These are phyloP conservation scores for Senecio squalidus DNA, from an alignment of 140 eudicot species.

Conservation along the genomic window DNA sequence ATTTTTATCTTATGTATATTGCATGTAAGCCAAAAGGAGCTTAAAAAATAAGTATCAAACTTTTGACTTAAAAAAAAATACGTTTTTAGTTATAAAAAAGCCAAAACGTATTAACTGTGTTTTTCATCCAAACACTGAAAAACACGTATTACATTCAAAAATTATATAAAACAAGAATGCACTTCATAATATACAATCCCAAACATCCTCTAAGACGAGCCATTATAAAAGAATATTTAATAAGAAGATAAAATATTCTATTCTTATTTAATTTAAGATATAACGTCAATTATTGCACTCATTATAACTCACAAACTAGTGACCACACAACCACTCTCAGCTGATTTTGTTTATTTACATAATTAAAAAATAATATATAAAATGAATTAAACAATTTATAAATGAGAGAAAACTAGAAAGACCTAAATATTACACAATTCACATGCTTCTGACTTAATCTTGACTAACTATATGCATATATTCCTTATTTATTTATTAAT, in stretches of 20 bases:
- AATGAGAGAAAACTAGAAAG: no score
- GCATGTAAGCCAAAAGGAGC: no score
- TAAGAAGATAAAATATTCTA: background rate
- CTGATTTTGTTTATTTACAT: background rate
- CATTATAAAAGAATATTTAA: background rate
- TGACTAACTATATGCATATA: conserved; percentile 24
- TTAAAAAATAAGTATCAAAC: no score
- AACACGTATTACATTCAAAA: no score
- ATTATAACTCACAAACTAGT: background rate
- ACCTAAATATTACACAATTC: conserved; percentile 1
- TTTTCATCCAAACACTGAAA: no score
- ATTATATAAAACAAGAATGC: no score
- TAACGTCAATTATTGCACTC: conserved; percentile 19
- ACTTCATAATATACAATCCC: no score
- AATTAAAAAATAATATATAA: background rate
- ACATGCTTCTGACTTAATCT: conserved; percentile 23
- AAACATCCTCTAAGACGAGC: no score
- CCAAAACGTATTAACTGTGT: no score
- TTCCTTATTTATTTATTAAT: conserved; percentile 17
- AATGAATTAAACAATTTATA: background rate
- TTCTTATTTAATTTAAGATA: background rate
- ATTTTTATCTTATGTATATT: no score
- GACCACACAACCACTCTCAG: conserved; percentile 14
- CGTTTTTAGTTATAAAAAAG: no score
- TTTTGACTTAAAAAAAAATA: no score